A percentile compares a stretch with the other conserved stretches of the same genome.
Evolutionary conservation across 306 rosid genomes (phyloP).

Genomic region (Malus sieversii): DNA sequence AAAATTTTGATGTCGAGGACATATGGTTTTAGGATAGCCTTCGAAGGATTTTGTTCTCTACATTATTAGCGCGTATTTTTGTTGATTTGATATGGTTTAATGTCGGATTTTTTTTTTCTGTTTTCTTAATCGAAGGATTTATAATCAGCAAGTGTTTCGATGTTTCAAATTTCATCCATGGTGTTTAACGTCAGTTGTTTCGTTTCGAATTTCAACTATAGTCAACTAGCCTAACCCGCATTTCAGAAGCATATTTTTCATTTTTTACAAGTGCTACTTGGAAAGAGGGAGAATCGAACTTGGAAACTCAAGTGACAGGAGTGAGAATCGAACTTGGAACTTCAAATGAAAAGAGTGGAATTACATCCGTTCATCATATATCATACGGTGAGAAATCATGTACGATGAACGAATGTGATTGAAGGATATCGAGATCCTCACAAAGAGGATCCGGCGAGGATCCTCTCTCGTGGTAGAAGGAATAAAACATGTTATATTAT

Average conservation of each 20-base stretch:
- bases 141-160: neutral
- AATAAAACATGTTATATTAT: neutral
- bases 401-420: no score
- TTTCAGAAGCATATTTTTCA: no score
- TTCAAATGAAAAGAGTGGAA: no score
- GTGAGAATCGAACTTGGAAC: no score
- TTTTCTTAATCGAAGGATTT: neutral
- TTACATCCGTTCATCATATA: no score
- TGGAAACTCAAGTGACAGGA: no score
- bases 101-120: neutral
- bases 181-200: neutral
- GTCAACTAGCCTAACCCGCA: neutral
- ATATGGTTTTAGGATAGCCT: neutral
- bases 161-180: neutral
- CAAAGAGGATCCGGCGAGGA: no score
- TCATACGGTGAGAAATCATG: no score
- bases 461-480: neutral
- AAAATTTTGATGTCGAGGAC: slow-evolving; percentile 9
- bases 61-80: neutral
- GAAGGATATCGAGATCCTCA: no score
- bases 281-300: no score
- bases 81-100: neutral
- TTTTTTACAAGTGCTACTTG: no score
- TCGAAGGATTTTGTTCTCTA: slow-evolving; percentile 8
- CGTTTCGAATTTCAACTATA: no score